Percentiles rank a stretch among this genome's conserved stretches.
phyloP scores from a whole-genome alignment of 2,329 filamentous ascomycete species.

The Coniochaeta sp. region DNA sequence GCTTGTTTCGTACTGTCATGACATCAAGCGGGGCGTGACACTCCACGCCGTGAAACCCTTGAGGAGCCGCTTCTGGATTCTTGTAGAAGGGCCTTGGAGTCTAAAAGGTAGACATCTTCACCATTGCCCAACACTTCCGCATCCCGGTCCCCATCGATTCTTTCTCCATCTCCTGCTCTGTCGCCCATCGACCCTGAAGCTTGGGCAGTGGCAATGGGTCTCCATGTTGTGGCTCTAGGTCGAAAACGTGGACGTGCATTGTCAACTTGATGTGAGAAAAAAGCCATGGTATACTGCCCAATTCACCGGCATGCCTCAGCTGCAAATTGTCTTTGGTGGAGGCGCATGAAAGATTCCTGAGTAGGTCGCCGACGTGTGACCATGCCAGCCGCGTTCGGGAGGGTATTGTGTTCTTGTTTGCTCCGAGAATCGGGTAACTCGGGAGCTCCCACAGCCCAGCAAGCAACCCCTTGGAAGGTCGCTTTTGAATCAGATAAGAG shows the following conservation, averaged over 20 bases:
- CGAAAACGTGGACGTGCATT: conserved; percentile 49
- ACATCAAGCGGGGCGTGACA: too few relatives aligned
- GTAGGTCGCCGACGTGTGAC: conserved; percentile 21
- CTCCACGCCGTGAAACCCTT: too few relatives aligned
- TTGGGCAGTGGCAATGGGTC: background rate
- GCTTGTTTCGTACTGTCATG: too few relatives aligned
- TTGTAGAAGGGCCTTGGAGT: too few relatives aligned
- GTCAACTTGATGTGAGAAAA: conserved; percentile 50
- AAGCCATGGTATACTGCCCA: conserved; percentile 48
- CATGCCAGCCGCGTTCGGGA: conserved; percentile 28
- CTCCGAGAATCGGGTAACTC: conserved; percentile 28
- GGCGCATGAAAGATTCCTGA: conserved; percentile 8
- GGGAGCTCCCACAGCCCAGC: conserved; percentile 51
- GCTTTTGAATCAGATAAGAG: conserved; percentile 40
- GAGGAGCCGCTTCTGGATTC: too few relatives aligned
- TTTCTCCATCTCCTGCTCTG: conserved; percentile 30
- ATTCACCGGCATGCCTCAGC: conserved; percentile 27
- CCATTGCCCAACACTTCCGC: conserved; percentile 47
- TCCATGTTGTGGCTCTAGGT: conserved; percentile 18
- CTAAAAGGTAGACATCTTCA: conserved; percentile 9
- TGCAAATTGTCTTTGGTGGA: background rate
- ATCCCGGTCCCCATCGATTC: conserved; percentile 53
- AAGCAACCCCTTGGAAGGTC: conserved; percentile 45
- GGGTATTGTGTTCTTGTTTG: conserved; percentile 16
- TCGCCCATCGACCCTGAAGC: conserved; percentile 26